These are phyloP conservation scores for Cercophora sp. DNA, from an alignment of 495 filamentous ascomycete genomes.

Conservation along the genomic window DNA sequence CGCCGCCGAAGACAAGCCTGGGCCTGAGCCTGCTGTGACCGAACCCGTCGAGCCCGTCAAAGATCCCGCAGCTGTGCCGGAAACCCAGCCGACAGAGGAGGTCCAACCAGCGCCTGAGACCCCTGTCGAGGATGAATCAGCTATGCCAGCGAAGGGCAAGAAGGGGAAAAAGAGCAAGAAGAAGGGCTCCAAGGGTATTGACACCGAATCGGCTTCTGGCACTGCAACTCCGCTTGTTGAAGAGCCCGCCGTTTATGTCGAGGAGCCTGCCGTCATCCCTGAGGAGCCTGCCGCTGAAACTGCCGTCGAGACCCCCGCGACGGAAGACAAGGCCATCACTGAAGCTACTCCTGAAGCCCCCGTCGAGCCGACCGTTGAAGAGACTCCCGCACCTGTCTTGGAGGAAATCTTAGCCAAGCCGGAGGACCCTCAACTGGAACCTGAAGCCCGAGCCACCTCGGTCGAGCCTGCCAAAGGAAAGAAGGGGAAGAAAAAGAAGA, in stretches of 20 bases:
- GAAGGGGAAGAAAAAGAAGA: constrained; percentile 35
- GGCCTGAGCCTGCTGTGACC: background rate
- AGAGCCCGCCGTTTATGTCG: background rate
- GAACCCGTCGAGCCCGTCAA: background rate
- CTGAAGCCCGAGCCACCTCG: too few relatives aligned
- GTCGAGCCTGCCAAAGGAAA: too few relatives aligned
- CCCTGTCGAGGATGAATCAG: background rate
- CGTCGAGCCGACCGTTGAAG: too few relatives aligned
- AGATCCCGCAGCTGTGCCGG: background rate
- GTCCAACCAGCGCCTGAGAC: background rate
- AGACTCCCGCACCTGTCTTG: background rate
- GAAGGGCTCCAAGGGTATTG: constrained; percentile 8
- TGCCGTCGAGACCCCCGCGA: background rate
- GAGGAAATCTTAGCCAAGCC: constrained; percentile 5
- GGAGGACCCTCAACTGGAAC: too few relatives aligned
- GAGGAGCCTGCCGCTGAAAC: background rate
- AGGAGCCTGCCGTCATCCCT: background rate
- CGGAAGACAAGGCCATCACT: background rate
- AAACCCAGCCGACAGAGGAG: background rate
- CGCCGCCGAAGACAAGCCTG: background rate
- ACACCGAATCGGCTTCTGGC: constrained; percentile 11
- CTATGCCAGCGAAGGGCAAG: constrained; percentile 9
- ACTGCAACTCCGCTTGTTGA: background rate
- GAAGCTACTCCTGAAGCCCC: background rate
- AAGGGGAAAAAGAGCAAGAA: constrained; percentile 26